A percentile compares a stretch with the other conserved stretches of the same genome.
phyloP scores from a whole-genome alignment of 176 grass and related monocot genomes.

The Ensete ventricosum region DNA sequence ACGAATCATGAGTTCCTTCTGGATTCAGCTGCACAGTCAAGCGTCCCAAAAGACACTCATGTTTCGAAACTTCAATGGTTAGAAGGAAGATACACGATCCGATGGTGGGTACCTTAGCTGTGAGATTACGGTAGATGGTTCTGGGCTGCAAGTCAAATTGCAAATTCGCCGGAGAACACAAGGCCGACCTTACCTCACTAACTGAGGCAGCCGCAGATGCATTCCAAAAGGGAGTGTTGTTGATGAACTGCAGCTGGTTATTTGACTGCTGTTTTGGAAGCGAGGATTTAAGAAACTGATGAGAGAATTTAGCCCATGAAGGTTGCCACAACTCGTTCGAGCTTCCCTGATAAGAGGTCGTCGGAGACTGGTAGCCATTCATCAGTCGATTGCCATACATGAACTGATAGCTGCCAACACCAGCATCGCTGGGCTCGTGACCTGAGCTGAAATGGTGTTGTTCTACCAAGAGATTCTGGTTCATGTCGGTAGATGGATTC shows the following conservation, averaged over 20 bases:
- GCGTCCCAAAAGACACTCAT: neutral
- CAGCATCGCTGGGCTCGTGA: neutral
- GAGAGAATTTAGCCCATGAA: constrained; percentile 20
- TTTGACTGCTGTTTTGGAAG: constrained; percentile 23
- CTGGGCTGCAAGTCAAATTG: constrained; percentile 19
- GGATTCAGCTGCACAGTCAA: constrained; percentile 15
- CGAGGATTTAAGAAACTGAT: constrained; percentile 20
- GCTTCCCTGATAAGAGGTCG: neutral
- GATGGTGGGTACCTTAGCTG: constrained; percentile 17
- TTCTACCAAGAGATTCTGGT: constrained; percentile 23
- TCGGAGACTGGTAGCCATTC: neutral
- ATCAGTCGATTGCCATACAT: constrained; percentile 3
- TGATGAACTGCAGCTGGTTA: constrained; percentile 34
- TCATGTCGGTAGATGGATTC: constrained; percentile 19
- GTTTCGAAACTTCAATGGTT: neutral
- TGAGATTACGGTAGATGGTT: constrained; percentile 16
- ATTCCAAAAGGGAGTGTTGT: constrained; percentile 30
- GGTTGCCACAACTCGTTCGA: constrained; percentile 18
- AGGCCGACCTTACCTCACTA: neutral
- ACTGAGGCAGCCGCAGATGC: neutral
- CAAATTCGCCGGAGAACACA: constrained; percentile 1
- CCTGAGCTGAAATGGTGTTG: constrained; percentile 18
- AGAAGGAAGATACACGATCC: neutral
- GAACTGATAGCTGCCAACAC: constrained; percentile 20
- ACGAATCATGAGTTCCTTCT: constrained; percentile 26